phyloP scores from a whole-genome alignment of 176 grass and related monocot genomes.

The Elaeis guineensis region DNA sequence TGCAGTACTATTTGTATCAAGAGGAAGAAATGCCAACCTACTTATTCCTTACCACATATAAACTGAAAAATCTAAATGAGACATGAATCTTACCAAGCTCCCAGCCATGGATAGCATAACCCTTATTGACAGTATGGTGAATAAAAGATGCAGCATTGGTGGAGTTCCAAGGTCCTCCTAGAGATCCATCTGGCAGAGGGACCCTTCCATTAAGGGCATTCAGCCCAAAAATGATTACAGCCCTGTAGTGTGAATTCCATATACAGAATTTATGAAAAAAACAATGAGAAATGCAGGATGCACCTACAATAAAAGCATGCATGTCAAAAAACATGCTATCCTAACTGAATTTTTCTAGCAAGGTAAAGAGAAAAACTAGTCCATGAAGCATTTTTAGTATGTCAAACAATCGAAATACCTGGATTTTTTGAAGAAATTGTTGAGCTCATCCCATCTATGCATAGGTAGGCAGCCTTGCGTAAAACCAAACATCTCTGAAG shows the following conservation, averaged over 20 bases:
- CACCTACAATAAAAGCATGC: too few species aligned
- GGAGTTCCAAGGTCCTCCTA: constrained; percentile 70
- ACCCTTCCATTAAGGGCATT: constrained; percentile 76
- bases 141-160: constrained; percentile 78
- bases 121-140: constrained; percentile 47
- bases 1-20: too few species aligned
- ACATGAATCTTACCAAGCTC: constrained; percentile 53
- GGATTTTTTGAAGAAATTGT: constrained; percentile 58
- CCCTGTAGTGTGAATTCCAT: constrained; percentile 28
- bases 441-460: constrained; percentile 93
- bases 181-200: constrained; percentile 42
- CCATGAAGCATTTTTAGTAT: neutral
- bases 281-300: too few species aligned
- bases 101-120: constrained; percentile 79
- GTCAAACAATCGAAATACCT: constrained; percentile 31
- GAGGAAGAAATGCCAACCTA: too few species aligned
- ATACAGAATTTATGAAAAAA: neutral
- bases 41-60: too few species aligned
- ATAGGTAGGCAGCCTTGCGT: constrained; percentile 58
- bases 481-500: constrained; percentile 73
- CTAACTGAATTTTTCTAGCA: too few species aligned
- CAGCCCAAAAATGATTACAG: constrained; percentile 57
- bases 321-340: too few species aligned
- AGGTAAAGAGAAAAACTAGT: too few species aligned
- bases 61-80: neutral